These are phyloP conservation scores for Ogataea chonburiensis DNA, from an alignment of 805 yeast genomes.

Conservation along the genomic window DNA sequence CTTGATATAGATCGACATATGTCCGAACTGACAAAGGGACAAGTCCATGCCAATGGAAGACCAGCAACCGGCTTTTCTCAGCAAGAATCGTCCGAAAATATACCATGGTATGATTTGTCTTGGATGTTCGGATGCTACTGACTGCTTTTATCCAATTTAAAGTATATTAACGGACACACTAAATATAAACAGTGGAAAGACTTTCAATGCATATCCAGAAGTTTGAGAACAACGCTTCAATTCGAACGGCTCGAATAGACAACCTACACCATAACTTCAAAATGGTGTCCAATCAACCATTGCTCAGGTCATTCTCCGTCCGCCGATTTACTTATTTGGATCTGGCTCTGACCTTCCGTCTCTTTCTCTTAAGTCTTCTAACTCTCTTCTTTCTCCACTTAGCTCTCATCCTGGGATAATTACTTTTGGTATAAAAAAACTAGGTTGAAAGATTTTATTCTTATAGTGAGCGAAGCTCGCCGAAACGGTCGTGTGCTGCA, in stretches of 20 bases:
- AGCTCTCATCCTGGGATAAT: conserved; percentile 65
- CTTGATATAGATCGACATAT: conserved; percentile 21
- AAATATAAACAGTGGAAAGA: conserved; percentile 16
- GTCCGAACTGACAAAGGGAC: conserved; percentile 10
- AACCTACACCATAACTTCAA: conserved; percentile 3
- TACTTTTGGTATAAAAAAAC: conserved; percentile 10
- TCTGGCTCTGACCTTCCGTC: conserved; percentile 99
- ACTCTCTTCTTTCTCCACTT: conserved; percentile 99
- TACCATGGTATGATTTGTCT: conserved; percentile 14
- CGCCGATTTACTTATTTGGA: conserved; percentile 70
- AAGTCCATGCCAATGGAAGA: background rate
- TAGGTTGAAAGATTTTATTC: conserved; percentile 9
- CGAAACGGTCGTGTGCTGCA: conserved; percentile 11
- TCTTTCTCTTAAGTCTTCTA: conserved; percentile 99
- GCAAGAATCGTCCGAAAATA: conserved; percentile 5
- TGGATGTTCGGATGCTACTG: conserved; percentile 22
- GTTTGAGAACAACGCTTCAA: conserved; percentile 6
- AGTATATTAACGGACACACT: conserved; percentile 21
- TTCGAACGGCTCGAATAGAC: conserved; percentile 6
- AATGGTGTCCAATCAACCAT: conserved; percentile 6
- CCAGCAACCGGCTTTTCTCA: conserved; percentile 2
- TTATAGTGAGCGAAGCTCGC: conserved; percentile 11
- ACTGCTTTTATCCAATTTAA: conserved; percentile 10
- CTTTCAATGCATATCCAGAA: conserved; percentile 10
- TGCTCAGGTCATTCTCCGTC: conserved; percentile 14